Percentiles rank a stretch among this genome's conserved stretches.
These are phyloP conservation scores for Trichomonascus vanleenenianus DNA, from an alignment of 805 yeast species.

Conservation along the genomic window DNA sequence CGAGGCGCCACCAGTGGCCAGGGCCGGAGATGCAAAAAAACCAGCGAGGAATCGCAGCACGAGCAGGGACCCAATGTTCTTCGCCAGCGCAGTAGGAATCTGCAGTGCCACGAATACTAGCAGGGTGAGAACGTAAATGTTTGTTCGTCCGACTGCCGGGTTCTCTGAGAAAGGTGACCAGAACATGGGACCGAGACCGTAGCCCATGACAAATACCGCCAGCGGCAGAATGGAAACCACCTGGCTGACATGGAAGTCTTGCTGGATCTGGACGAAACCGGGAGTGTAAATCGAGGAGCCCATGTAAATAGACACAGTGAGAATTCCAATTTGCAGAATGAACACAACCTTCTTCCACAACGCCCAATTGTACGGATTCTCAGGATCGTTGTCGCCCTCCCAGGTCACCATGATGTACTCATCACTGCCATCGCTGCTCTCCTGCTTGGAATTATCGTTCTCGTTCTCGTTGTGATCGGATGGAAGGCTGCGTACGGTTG, in stretches of 20 bases:
- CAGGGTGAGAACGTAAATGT: constrained; percentile 40
- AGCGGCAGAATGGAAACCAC: constrained; percentile 42
- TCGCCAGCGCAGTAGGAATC: constrained; percentile 44
- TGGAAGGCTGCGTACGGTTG: too few species aligned
- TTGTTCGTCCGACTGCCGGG: constrained; percentile 44
- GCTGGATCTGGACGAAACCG: constrained; percentile 37
- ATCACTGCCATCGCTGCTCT: not conserved
- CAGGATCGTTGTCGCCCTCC: constrained; percentile 36
- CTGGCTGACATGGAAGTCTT: constrained; percentile 35
- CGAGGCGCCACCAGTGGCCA: constrained; percentile 74
- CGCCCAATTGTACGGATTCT: constrained; percentile 51
- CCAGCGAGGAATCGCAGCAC: constrained; percentile 64
- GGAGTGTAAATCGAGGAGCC: constrained; percentile 49
- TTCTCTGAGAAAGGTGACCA: constrained; percentile 49
- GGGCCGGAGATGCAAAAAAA: constrained; percentile 69
- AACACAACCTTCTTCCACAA: constrained; percentile 32
- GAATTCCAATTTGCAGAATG: constrained; percentile 31
- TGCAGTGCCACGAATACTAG: constrained; percentile 43
- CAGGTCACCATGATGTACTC: constrained; percentile 11
- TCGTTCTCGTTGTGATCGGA: not conserved
- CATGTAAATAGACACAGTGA: constrained; percentile 43
- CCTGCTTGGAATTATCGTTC: not conserved
- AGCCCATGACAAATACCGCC: constrained; percentile 45
- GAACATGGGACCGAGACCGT: constrained; percentile 48
- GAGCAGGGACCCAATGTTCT: constrained; percentile 42